Conservation (phyloP, 176 grass and related monocot species). For the Aechmea fasciata region DNA sequence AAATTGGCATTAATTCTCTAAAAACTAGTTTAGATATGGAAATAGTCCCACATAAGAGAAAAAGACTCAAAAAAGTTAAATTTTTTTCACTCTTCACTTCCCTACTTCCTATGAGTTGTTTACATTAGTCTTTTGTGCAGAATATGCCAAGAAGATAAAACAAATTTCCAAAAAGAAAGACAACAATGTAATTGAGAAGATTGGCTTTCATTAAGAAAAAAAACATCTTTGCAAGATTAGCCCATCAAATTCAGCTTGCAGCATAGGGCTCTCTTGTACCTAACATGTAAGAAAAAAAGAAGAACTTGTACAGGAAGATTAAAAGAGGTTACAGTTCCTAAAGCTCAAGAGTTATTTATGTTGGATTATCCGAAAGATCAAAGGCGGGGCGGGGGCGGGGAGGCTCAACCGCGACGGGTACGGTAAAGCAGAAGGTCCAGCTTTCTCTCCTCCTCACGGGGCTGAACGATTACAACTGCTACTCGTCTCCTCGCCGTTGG, state of each 20-base stretch:
- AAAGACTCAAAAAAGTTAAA: no score
- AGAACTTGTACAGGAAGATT: background rate
- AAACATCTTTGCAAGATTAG: background rate
- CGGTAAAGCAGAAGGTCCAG: background rate
- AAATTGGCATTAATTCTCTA: no score
- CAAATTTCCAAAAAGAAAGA: no score
- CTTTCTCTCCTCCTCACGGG: background rate
- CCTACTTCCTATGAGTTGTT: no score
- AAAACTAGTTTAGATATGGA: no score
- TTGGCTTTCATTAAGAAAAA: background rate
- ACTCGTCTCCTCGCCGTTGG: conserved; percentile 14
- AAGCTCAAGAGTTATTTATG: background rate
- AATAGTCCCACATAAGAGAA: no score
- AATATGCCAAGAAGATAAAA: no score
- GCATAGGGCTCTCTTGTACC: background rate
- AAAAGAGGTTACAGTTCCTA: background rate
- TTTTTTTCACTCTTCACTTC: no score
- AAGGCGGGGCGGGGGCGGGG: background rate
- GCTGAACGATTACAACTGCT: background rate
- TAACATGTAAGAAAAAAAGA: background rate
- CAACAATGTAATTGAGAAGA: no score
- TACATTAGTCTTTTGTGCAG: no score
- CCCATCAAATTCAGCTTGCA: background rate
- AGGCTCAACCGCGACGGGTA: background rate
- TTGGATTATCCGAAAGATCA: background rate